Conservation (phyloP, 148 eudicot genomes). For the Fagopyrum homotropicum region DNA sequence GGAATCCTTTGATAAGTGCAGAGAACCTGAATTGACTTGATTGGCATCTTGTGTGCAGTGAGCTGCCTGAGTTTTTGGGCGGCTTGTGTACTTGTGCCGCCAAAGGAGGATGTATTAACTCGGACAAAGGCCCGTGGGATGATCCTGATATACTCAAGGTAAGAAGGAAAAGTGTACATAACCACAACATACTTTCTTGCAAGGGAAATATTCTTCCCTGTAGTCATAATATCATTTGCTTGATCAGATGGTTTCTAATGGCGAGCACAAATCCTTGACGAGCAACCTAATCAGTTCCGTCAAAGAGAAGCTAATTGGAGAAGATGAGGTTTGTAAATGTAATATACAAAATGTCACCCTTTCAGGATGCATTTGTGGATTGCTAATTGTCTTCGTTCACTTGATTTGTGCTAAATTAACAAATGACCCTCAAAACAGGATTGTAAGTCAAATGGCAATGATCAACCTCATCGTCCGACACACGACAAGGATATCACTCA, state of each 20-base stretch:
- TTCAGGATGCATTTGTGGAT: neutral
- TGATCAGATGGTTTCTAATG: constrained; percentile 70
- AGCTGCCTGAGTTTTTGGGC: constrained; percentile 81
- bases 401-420: neutral
- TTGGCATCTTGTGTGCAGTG: constrained; percentile 39
- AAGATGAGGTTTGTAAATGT: constrained; percentile 30
- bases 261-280: constrained; percentile 50
- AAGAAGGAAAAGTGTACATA: neutral
- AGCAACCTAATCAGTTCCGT: constrained; percentile 33
- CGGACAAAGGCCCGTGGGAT: constrained; percentile 95
- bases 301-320: constrained; percentile 55
- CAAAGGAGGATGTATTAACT: constrained; percentile 75
- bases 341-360: neutral
- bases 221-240: constrained; percentile 8
- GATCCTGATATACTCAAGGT: constrained; percentile 83
- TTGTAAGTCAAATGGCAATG: constrained; percentile 1
- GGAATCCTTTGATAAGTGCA: neutral
- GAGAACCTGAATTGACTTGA: neutral
- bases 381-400: neutral
- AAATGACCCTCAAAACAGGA: constrained; percentile 3
- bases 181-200: neutral
- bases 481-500: neutral
- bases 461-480: constrained; percentile 5
- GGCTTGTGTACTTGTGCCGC: constrained; percentile 76
- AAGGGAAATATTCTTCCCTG: neutral